Percentiles rank a stretch among this genome's conserved stretches.
Evolutionary conservation across 306 rosid genomes (phyloP).

Genomic region (Inga laurina): DNA sequence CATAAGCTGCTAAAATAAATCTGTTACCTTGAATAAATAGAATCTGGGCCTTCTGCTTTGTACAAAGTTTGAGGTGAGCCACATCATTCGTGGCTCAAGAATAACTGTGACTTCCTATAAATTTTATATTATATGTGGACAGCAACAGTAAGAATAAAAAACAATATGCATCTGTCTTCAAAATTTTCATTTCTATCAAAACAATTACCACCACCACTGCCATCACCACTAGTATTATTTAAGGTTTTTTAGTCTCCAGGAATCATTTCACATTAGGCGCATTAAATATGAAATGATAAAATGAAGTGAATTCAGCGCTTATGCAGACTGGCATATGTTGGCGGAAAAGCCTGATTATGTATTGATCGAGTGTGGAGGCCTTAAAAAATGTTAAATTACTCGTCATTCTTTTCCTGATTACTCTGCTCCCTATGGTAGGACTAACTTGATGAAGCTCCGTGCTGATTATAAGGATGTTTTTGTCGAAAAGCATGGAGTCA

Average conservation of each 20-base stretch:
- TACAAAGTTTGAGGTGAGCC: not conserved
- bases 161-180: not conserved
- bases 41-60: not conserved
- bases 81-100: not conserved
- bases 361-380: conserved; percentile 1
- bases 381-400: conserved; percentile 3
- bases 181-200: not conserved
- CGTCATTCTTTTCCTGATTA: conserved; percentile 33
- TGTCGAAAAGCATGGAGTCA: conserved; percentile 64
- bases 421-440: conserved; percentile 45
- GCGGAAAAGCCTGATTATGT: conserved; percentile 2
- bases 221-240: not conserved
- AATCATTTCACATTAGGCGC: not conserved
- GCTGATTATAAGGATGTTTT: conserved; percentile 66
- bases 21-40: not conserved
- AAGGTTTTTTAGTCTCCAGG: not conserved
- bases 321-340: not conserved
- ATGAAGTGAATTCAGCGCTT: conserved; percentile 1
- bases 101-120: not conserved
- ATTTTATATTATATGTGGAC: not conserved
- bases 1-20: not conserved
- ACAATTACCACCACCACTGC: too few relatives aligned
- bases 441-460: conserved; percentile 64
- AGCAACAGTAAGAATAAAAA: not conserved
- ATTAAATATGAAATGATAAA: not conserved